phyloP scores from a whole-genome alignment of 1,139 yeast species.

The Geotrichum candidum region DNA sequence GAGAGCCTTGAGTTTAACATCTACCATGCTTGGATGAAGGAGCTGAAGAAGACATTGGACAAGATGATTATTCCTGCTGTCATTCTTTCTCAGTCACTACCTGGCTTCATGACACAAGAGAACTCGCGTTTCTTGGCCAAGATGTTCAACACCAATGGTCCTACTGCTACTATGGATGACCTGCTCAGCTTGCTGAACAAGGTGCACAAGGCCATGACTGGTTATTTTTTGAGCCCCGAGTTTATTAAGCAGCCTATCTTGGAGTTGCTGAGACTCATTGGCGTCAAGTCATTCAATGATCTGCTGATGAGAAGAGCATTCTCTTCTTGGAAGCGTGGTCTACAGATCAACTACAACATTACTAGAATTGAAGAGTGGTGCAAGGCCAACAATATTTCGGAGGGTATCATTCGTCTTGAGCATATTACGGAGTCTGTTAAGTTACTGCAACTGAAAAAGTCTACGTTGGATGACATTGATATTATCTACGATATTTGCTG shows the following conservation, averaged over 20 bases:
- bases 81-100: constrained; percentile 87
- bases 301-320: constrained; percentile 91
- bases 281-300: constrained; percentile 93
- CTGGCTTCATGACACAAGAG: constrained; percentile 92
- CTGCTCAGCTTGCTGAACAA: constrained; percentile 82
- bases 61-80: constrained; percentile 92
- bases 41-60: constrained; percentile 83
- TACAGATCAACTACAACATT: constrained; percentile 92
- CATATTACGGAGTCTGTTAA: constrained; percentile 94
- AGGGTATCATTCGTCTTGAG: constrained; percentile 80
- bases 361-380: constrained; percentile 99
- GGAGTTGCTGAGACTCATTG: constrained; percentile 80
- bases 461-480: constrained; percentile 83
- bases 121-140: constrained; percentile 78
- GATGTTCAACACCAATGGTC: constrained; percentile 60
- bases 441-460: constrained; percentile 83
- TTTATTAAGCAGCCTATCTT: constrained; percentile 81
- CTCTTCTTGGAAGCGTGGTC: constrained; percentile 95
- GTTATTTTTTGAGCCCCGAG: constrained; percentile 79
- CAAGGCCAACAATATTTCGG: constrained; percentile 86
- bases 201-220: constrained; percentile 90
- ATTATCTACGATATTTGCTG: constrained; percentile 93
- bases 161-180: constrained; percentile 91
- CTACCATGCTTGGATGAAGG: constrained; percentile 96
- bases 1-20: constrained; percentile 90